Conservation (phyloP, 768 basidiomycete species). For the Russula sp. region DNA sequence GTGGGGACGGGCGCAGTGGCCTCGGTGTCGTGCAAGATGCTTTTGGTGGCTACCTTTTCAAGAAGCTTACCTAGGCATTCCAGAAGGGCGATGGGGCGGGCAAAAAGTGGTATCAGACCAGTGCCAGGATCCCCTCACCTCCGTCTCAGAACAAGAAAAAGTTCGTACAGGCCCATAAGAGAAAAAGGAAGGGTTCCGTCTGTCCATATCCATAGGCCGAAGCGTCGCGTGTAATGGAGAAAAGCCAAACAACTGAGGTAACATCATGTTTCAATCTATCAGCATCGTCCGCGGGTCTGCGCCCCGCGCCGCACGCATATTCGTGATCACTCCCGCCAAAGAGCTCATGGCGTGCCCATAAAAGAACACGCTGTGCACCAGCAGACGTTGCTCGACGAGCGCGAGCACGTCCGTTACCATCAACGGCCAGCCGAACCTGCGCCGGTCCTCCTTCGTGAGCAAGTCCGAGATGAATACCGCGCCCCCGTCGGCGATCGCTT, state of each 20-base stretch:
- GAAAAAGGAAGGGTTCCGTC: not conserved
- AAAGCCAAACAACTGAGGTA: not conserved
- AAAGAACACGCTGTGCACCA: conserved; percentile 34
- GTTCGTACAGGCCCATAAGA: not conserved
- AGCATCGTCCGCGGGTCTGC: conserved; percentile 33
- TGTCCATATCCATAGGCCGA: not conserved
- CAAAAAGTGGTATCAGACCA: not conserved
- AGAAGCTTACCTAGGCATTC: no score
- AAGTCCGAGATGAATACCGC: conserved; percentile 39
- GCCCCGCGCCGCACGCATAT: conserved; percentile 35
- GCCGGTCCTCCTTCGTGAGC: conserved; percentile 38
- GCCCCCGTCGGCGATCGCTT: conserved; percentile 32
- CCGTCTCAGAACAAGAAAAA: not conserved
- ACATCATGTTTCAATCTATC: conserved; percentile 29
- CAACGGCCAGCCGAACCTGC: conserved; percentile 37
- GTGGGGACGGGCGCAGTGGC: no score
- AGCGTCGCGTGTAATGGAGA: not conserved
- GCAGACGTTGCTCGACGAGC: conserved; percentile 38
- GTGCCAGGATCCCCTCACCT: not conserved
- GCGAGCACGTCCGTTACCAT: conserved; percentile 41
- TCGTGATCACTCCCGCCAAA: conserved; percentile 36
- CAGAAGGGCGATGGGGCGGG: no score
- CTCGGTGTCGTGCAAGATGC: no score
- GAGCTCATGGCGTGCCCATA: conserved; percentile 36
- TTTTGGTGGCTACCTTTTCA: no score